Evolutionary conservation across 1,139 yeast species (phyloP).

Genomic region (Yamadazyma diddensiae): DNA sequence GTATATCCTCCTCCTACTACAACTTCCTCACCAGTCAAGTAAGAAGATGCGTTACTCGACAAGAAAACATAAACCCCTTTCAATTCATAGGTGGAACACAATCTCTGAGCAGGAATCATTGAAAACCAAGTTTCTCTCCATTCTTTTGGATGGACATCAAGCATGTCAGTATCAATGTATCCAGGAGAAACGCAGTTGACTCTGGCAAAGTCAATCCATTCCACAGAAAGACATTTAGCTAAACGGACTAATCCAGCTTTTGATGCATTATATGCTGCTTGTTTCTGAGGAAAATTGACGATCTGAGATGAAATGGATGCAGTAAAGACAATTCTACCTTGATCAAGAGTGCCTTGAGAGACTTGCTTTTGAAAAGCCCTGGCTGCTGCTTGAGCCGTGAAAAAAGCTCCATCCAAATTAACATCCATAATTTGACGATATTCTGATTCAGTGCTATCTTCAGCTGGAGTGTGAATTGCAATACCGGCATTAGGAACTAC

Average conservation of each 20-base stretch:
- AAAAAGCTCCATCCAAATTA: constrained; percentile 45
- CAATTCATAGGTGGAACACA: constrained; percentile 54
- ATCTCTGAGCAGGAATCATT: constrained; percentile 50
- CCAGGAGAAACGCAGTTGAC: constrained; percentile 61
- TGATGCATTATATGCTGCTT: constrained; percentile 53
- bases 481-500: constrained; percentile 60
- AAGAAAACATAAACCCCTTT: constrained; percentile 54
- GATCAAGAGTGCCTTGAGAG: constrained; percentile 12
- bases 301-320: constrained; percentile 35
- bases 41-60: constrained; percentile 47
- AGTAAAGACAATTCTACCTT: constrained; percentile 25
- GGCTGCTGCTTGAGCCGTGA: constrained; percentile 46
- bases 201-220: constrained; percentile 52
- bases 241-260: constrained; percentile 51
- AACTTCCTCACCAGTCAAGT: constrained; percentile 51
- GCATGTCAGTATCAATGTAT: constrained; percentile 51
- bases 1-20: constrained; percentile 59
- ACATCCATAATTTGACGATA: constrained; percentile 41
- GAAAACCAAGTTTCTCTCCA: constrained; percentile 30
- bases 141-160: constrained; percentile 31
- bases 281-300: constrained; percentile 52
- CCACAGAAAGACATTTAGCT: constrained; percentile 50
- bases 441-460: constrained; percentile 17
- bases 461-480: constrained; percentile 28
- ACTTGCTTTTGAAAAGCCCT: constrained; percentile 45